Percentiles rank a stretch among this genome's conserved stretches.
phyloP scores from a whole-genome alignment of 169 alveolate species.

The Plasmodium yoelii region DNA sequence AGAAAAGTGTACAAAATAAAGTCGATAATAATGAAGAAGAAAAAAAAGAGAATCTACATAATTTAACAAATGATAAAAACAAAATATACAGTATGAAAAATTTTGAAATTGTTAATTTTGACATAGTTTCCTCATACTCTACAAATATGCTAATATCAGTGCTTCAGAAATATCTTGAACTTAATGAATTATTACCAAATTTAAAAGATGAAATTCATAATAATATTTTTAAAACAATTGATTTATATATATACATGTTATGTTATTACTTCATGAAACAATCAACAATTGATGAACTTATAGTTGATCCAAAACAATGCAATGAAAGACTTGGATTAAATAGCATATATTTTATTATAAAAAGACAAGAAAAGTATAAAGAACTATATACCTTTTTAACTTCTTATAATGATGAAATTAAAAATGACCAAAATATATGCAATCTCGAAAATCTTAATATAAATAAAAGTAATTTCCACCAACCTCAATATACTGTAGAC shows the following conservation, averaged over 20 bases:
- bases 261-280: constrained; percentile 58
- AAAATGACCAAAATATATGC: constrained; percentile 10
- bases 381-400: constrained; percentile 34
- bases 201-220: constrained; percentile 55
- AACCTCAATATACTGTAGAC: constrained; percentile 18
- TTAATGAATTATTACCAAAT: constrained; percentile 31
- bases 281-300: constrained; percentile 47
- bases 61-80: constrained; percentile 7
- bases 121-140: constrained; percentile 38
- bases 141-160: constrained; percentile 24
- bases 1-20: background rate
- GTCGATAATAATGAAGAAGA: background rate
- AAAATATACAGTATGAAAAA: background rate
- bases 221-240: constrained; percentile 59
- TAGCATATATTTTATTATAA: constrained; percentile 46
- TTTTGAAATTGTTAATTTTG: constrained; percentile 69
- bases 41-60: background rate
- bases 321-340: constrained; percentile 46
- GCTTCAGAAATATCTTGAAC: constrained; percentile 41
- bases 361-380: constrained; percentile 60
- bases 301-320: constrained; percentile 22
- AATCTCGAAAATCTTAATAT: constrained; percentile 15
- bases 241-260: constrained; percentile 54
- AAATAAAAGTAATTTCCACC: constrained; percentile 2
- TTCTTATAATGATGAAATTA: constrained; percentile 39